Base-by-base conservation (phyloP, 306 rosid genomes). In the Begonia loranthoides region DNA sequence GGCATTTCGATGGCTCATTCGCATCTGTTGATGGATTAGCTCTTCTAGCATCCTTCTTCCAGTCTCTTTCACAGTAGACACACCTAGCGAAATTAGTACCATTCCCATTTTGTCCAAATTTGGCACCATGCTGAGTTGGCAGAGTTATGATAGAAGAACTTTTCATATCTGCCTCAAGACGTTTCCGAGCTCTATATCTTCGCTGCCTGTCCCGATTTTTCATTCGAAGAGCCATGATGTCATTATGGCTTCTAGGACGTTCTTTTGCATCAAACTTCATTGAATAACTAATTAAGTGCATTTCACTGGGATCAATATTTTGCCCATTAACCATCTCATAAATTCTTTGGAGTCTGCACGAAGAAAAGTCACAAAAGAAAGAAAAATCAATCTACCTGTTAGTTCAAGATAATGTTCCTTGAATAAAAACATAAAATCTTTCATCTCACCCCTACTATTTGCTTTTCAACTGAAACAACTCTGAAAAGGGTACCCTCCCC, bases 201-300 rank as follows among this genome's bases (percentile, higher is more conserved):
- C 93, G 88, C 47, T 90, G 95, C 53, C 95, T 69, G 69, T 90
- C 99, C 63, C 94, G 75, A 64, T 86, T 90, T 76, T 90, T 90
- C 71, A 76, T 43, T 41, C 96, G 92, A 53, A 79, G 82, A 50
- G 77, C 69, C 71, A 64, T 13, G 48, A 79, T 54, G 67, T 90
- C 94, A 66, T 55, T 68, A 41, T 64, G 72, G 57, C 70, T 78
- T 51, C 53, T 73, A 43, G 75, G 48, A 45, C 50, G 67, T 6
- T 19, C 63, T 66, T 75, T 70, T 71, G 36, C 73, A 62, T 22
- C 58, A 24, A 72, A 60, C n/a, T 10, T n/a, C n/a, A 12, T 43
- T 43, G 47, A 11, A 43, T 10, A n/a, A 43, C 47, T 43, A 43
- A 11, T 6, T 28, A 28, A 28, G 36, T 28, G 36, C 15, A n/a